Conservation (phyloP, 2,329 filamentous ascomycete genomes). For the Epichloe festucae region DNA sequence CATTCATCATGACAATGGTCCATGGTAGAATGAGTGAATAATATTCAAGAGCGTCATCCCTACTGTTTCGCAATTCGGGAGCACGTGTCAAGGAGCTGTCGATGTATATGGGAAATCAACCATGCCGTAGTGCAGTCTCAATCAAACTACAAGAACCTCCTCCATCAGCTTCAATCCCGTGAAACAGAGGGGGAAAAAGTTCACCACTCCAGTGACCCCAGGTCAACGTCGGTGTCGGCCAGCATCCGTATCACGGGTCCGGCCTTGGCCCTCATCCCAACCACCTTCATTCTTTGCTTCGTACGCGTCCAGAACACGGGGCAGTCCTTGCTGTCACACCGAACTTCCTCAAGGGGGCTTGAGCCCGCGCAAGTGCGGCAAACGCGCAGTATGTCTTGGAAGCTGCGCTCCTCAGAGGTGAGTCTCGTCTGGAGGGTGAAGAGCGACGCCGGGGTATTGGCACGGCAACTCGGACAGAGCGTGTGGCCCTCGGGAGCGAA, state of each 20-base stretch:
- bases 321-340: conserved; percentile 83
- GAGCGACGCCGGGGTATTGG: conserved; percentile 45
- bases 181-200: neutral
- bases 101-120: no score
- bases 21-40: no score
- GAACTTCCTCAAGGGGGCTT: conserved; percentile 62
- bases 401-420: conserved; percentile 48
- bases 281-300: conserved; percentile 42
- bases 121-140: no score
- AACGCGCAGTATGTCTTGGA: conserved; percentile 51
- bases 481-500: conserved; percentile 18
- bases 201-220: conserved; percentile 23
- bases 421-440: conserved; percentile 50
- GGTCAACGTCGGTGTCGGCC: conserved; percentile 13
- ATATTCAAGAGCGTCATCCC: no score
- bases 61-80: no score
- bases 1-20: no score
- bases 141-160: no score
- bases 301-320: conserved; percentile 76
- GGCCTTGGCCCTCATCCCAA: conserved; percentile 22
- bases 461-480: conserved; percentile 47
- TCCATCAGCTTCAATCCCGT: no score
- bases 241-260: conserved; percentile 22
- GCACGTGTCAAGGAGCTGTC: no score
- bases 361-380: conserved; percentile 72